Conservation (phyloP, 1,284 basidiomycete species). For the Pseudozyma flocculosa region DNA sequence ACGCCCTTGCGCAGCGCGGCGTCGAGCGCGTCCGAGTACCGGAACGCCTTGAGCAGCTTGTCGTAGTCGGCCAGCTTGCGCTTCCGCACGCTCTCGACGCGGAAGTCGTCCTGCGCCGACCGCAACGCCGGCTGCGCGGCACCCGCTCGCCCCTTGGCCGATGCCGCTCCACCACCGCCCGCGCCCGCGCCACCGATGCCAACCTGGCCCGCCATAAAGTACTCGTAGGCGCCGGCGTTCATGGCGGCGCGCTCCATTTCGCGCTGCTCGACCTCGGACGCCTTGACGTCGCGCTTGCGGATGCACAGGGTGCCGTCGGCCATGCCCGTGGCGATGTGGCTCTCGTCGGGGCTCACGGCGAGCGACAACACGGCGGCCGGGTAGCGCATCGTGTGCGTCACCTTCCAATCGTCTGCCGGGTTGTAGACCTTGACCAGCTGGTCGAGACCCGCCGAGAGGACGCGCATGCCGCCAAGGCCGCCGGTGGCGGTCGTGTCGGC, state of each 20-base stretch:
- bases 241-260: constrained; percentile 63
- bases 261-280: constrained; percentile 64
- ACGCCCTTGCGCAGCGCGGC: constrained; percentile 50
- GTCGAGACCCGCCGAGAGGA: constrained; percentile 88
- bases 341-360: constrained; percentile 94
- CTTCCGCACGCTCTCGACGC: constrained; percentile 67
- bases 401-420: constrained; percentile 69
- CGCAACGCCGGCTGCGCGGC: constrained; percentile 11
- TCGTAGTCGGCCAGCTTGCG: constrained; percentile 85
- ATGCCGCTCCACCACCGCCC: constrained; percentile 20
- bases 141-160: no score
- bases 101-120: constrained; percentile 59
- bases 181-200: no score
- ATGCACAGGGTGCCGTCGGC: constrained; percentile 82
- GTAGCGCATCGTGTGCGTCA: constrained; percentile 98
- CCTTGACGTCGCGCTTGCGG: constrained; percentile 68
- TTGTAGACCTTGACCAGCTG: constrained; percentile 99
- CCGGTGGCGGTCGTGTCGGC: constrained; percentile 36
- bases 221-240: constrained; percentile 69
- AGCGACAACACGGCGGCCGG: constrained; percentile 87
- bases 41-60: constrained; percentile 83
- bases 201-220: constrained; percentile 62
- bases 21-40: constrained; percentile 87
- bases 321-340: constrained; percentile 93
- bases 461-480: constrained; percentile 65